A percentile compares a stretch with the other conserved stretches of the same genome.
Evolutionary conservation across 257 asterid genomes (phyloP).

Genomic region (Solanum etuberosum): DNA sequence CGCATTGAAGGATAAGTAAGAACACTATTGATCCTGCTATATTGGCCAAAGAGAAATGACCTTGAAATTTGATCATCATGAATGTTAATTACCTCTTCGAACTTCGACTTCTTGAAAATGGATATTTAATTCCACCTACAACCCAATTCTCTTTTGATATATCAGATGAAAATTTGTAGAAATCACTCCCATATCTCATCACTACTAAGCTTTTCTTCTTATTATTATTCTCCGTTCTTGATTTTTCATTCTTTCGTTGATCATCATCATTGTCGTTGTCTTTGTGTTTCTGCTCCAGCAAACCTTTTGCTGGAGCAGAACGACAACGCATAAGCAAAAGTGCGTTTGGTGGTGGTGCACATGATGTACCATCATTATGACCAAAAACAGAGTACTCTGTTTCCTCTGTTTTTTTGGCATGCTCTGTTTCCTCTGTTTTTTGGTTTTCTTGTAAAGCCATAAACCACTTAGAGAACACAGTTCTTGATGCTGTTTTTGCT

Average conservation of each 20-base stretch:
- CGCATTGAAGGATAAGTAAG: accelerated
- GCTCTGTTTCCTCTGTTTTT: constrained; percentile 1
- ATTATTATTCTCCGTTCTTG: neutral
- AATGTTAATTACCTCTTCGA: constrained; percentile 48
- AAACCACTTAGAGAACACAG: constrained; percentile 73
- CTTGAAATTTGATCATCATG: neutral
- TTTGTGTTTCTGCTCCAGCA: constrained; percentile 45
- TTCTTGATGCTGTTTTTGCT: constrained; percentile 10
- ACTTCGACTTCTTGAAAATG: constrained; percentile 57
- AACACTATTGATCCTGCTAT: neutral
- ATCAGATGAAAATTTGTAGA: constrained; percentile 38
- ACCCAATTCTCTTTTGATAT: constrained; percentile 57
- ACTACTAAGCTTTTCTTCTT: constrained; percentile 20
- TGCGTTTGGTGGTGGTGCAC: constrained; percentile 59
- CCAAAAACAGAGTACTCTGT: neutral
- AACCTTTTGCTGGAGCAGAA: constrained; percentile 78
- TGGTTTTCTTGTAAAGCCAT: constrained; percentile 61
- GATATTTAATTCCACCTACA: constrained; percentile 48
- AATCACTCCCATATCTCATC: constrained; percentile 49
- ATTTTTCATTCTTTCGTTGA: neutral
- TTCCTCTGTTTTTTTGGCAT: neutral
- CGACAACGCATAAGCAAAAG: constrained; percentile 75
- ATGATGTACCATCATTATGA: neutral
- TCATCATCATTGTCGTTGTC: neutral
- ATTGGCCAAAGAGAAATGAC: neutral